A percentile compares a stretch with the other conserved stretches of the same genome.
phyloP scores from a whole-genome alignment of 2,329 filamentous ascomycete genomes.

The Exophiala oligosperma region DNA sequence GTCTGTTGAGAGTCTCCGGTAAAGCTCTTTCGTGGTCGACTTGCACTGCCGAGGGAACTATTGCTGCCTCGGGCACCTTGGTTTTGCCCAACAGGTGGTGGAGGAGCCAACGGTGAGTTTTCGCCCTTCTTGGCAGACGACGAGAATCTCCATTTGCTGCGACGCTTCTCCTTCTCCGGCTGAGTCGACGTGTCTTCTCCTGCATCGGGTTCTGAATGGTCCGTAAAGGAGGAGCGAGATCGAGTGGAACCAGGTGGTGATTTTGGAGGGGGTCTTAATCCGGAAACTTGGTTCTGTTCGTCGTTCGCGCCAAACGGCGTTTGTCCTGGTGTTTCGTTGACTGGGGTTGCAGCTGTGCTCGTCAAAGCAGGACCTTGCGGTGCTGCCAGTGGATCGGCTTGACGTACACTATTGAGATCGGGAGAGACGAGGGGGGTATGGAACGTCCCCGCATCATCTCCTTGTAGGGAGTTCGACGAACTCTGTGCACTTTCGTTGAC shows the following conservation, averaged over 20 bases:
- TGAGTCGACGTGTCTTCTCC: conserved; percentile 49
- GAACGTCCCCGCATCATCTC: conserved; percentile 34
- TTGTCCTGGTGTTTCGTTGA: conserved; percentile 27
- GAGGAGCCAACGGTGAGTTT: conserved; percentile 45
- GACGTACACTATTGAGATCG: conserved; percentile 33
- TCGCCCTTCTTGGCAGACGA: conserved; percentile 57
- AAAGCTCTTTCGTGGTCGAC: conserved; percentile 46
- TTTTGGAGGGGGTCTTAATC: conserved; percentile 65
- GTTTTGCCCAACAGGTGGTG: conserved; percentile 60
- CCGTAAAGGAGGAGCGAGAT: conserved; percentile 70
- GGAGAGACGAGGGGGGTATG: conserved; percentile 34
- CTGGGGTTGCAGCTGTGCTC: conserved; percentile 33
- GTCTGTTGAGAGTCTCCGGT: conserved; percentile 45
- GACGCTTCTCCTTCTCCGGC: conserved; percentile 65
- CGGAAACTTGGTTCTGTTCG: conserved; percentile 47
- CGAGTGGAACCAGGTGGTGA: conserved; percentile 77
- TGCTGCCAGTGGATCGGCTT: conserved; percentile 32
- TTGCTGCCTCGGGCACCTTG: conserved; percentile 65
- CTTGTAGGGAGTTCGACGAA: conserved; percentile 74
- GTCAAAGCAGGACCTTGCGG: conserved; percentile 34
- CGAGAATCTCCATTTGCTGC: conserved; percentile 71
- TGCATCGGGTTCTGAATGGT: conserved; percentile 78
- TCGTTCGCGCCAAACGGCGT: conserved; percentile 32
- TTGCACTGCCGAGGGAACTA: conserved; percentile 66
- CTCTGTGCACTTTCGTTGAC: conserved; percentile 86